phyloP scores from a whole-genome alignment of 2,329 filamentous ascomycete genomes.

The Colletotrichum agaves region DNA sequence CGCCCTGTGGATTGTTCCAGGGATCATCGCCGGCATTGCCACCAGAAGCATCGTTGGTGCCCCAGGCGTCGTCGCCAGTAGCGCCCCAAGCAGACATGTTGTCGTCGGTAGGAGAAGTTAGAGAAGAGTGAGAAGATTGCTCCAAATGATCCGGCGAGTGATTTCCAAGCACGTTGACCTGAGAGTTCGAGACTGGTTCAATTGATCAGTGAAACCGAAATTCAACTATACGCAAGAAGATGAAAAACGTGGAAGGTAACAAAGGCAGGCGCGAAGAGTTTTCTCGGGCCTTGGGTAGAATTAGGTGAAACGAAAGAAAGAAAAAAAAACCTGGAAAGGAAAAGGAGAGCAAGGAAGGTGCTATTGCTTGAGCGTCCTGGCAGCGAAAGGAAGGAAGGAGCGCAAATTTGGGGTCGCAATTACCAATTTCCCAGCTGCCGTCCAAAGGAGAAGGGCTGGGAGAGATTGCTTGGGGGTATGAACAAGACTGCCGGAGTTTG shows the following conservation, averaged over 20 bases:
- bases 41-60: conserved; percentile 5
- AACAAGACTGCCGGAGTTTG: not conserved
- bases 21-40: conserved; percentile 23
- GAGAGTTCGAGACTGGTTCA: not conserved
- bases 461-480: not conserved
- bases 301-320: not conserved
- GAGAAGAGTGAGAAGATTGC: not conserved
- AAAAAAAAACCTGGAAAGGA: not conserved
- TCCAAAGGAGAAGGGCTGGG: not conserved
- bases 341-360: not conserved
- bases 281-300: not conserved
- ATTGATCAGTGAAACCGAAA: not conserved
- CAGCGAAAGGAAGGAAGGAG: not conserved
- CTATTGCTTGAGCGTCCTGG: not conserved
- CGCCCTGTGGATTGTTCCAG: conserved; percentile 29
- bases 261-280: not conserved
- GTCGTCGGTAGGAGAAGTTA: not conserved
- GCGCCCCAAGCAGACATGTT: conserved; percentile 24
- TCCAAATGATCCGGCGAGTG: not conserved
- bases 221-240: not conserved
- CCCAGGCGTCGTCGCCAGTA: conserved; percentile 10
- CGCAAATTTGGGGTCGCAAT: not conserved
- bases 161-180: not conserved
- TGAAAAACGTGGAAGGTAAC: not conserved
- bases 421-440: not conserved